A percentile compares a stretch with the other conserved stretches of the same genome.
These are phyloP conservation scores for Cladosporium oxysporum DNA, from an alignment of 2,329 filamentous ascomycete species.

Conservation along the genomic window DNA sequence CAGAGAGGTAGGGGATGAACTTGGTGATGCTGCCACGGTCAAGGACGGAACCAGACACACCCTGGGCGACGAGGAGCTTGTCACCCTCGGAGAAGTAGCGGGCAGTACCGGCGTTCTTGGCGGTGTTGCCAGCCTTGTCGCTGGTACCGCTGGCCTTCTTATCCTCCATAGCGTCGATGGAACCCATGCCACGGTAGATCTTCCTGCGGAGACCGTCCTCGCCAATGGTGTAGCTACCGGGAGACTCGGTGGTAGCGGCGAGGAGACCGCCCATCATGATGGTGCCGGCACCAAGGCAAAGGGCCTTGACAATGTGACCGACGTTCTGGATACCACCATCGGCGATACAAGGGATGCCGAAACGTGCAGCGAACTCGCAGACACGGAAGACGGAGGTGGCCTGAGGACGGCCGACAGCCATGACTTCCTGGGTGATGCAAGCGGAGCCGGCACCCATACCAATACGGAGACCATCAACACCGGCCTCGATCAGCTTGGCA, in stretches of 20 bases:
- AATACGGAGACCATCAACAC: constrained; percentile 94
- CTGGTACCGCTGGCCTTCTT: constrained; percentile 89
- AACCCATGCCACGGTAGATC: constrained; percentile 98
- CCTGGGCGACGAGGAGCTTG: constrained; percentile 91
- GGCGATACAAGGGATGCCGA: constrained; percentile 96
- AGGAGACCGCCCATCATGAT: constrained; percentile 99
- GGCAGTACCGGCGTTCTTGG: constrained; percentile 95
- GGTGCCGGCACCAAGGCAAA: constrained; percentile 88
- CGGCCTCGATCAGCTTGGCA: constrained; percentile 85
- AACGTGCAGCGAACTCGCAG: constrained; percentile 82
- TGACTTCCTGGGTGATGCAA: constrained; percentile 99
- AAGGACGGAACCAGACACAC: constrained; percentile 83
- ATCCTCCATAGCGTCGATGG: constrained; percentile 99
- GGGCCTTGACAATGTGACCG: constrained; percentile 97
- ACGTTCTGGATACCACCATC: constrained; percentile 98
- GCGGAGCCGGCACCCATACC: constrained; percentile 98
- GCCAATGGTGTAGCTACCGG: constrained; percentile 93
- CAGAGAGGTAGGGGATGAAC: constrained; percentile 93
- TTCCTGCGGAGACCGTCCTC: constrained; percentile 98
- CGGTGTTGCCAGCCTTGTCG: constrained; percentile 76
- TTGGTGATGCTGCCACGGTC: constrained; percentile 86
- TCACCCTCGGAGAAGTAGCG: constrained; percentile 98
- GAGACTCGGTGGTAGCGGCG: constrained; percentile 95
- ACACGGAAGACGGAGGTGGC: constrained; percentile 91
- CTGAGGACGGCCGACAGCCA: constrained; percentile 96